A percentile compares a stretch with the other conserved stretches of the same genome.
Evolutionary conservation across 306 rosid species (phyloP).

Genomic region (Argentina anserina): DNA sequence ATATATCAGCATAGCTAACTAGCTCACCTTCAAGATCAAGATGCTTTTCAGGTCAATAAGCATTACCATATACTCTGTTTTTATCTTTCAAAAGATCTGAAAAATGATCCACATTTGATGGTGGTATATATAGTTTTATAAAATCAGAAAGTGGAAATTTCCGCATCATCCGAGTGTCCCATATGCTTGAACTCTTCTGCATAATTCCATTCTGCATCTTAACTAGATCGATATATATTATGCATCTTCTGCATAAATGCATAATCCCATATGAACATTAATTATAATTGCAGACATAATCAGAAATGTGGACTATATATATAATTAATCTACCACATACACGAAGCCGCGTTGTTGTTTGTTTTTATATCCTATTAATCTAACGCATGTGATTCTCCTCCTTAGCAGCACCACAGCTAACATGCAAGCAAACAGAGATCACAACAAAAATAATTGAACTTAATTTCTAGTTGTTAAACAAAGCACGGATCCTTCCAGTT

Average conservation of each 20-base stretch:
- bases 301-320: background rate
- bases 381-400: conserved; percentile 8
- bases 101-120: background rate
- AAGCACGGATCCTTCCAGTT: background rate
- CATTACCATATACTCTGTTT: background rate
- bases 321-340: background rate
- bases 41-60: conserved; percentile 25
- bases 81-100: background rate
- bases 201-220: conserved; percentile 1
- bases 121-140: background rate
- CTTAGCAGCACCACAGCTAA: conserved; percentile 13
- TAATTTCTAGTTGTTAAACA: background rate
- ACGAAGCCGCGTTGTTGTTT: conserved; percentile 21
- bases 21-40: conserved; percentile 14
- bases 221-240: too few relatives aligned
- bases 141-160: background rate
- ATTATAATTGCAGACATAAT: background rate
- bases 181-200: background rate
- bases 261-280: background rate
- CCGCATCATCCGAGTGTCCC: background rate
- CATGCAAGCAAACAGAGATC: conserved; percentile 13
- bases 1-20: conserved; percentile 8
- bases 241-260: too few relatives aligned
- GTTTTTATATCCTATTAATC: background rate
- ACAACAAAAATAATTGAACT: background rate